These are phyloP conservation scores for Ustanciosporium gigantosporum DNA, from an alignment of 1,284 basidiomycete genomes.

Conservation along the genomic window DNA sequence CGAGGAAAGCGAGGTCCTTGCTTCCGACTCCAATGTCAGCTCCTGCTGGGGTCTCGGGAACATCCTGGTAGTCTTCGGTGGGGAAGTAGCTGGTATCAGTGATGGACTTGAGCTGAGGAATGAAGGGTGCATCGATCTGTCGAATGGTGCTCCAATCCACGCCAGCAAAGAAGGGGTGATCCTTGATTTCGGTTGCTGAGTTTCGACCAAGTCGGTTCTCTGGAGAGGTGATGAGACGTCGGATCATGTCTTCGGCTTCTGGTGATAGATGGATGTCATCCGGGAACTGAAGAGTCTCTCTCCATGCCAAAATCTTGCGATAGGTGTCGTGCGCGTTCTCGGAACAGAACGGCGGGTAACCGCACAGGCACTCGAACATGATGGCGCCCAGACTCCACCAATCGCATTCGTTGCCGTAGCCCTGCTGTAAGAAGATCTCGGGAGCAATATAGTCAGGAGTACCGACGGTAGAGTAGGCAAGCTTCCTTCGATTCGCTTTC, in stretches of 20 bases:
- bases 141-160: slow-evolving; percentile 91
- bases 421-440: slow-evolving; percentile 95
- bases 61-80: slow-evolving; percentile 87
- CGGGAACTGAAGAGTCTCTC: slow-evolving; percentile 82
- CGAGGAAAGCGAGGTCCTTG: slow-evolving; percentile 58
- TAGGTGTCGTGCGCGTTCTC: slow-evolving; percentile 98
- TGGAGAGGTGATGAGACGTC: slow-evolving; percentile 81
- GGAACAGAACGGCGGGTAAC: slow-evolving; percentile 94
- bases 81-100: slow-evolving; percentile 98
- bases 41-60: slow-evolving; percentile 66
- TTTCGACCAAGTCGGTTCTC: slow-evolving; percentile 71
- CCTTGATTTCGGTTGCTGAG: slow-evolving; percentile 81
- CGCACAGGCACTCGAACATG: slow-evolving; percentile 98
- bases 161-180: slow-evolving; percentile 92
- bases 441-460: slow-evolving; percentile 99
- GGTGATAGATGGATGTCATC: slow-evolving; percentile 92
- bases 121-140: slow-evolving; percentile 91
- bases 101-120: slow-evolving; percentile 79
- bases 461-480: slow-evolving; percentile 97
- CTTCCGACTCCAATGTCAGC: slow-evolving; percentile 53
- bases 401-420: slow-evolving; percentile 97
- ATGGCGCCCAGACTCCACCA: slow-evolving; percentile 89
- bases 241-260: slow-evolving; percentile 89
- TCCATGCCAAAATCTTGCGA: slow-evolving; percentile 97
- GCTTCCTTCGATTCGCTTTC: slow-evolving; percentile 96